These are phyloP conservation scores for Trametes gibbosa DNA, from an alignment of 768 basidiomycete species.

Conservation along the genomic window DNA sequence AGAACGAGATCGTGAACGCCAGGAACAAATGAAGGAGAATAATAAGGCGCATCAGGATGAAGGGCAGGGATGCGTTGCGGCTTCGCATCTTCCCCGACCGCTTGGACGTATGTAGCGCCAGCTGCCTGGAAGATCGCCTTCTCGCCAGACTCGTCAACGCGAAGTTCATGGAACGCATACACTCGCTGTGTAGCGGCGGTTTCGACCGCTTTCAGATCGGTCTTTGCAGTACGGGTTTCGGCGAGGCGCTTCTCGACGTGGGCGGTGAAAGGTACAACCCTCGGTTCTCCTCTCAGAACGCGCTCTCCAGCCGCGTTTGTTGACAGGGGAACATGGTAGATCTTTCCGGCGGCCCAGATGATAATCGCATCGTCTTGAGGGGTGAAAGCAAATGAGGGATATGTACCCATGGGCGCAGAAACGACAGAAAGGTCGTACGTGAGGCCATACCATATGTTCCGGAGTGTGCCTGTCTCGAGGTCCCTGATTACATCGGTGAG, in stretches of 20 bases:
- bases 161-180: conserved; percentile 59
- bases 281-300: conserved; percentile 40
- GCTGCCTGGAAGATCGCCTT: conserved; percentile 67
- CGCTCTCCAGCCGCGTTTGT: conserved; percentile 54
- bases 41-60: conserved; percentile 47
- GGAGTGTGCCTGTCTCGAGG: conserved; percentile 60
- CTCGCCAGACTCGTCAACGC: conserved; percentile 51
- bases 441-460: conserved; percentile 65
- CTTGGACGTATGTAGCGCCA: conserved; percentile 53
- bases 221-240: conserved; percentile 48
- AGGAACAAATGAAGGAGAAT: conserved; percentile 66
- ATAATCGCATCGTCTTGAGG: conserved; percentile 57
- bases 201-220: conserved; percentile 54
- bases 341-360: conserved; percentile 74
- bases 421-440: conserved; percentile 62
- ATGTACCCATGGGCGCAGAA: conserved; percentile 78
- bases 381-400: conserved; percentile 71
- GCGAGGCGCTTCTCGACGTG: conserved; percentile 64
- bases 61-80: conserved; percentile 43
- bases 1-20: conserved; percentile 49
- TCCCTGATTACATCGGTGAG: conserved; percentile 42
- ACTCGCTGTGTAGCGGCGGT: conserved; percentile 53
- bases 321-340: conserved; percentile 57
- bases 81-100: conserved; percentile 27
- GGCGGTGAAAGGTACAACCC: conserved; percentile 56